Evolutionary conservation across 2,329 filamentous ascomycete species (phyloP).

Genomic region (Pleurostoma richardsiae): DNA sequence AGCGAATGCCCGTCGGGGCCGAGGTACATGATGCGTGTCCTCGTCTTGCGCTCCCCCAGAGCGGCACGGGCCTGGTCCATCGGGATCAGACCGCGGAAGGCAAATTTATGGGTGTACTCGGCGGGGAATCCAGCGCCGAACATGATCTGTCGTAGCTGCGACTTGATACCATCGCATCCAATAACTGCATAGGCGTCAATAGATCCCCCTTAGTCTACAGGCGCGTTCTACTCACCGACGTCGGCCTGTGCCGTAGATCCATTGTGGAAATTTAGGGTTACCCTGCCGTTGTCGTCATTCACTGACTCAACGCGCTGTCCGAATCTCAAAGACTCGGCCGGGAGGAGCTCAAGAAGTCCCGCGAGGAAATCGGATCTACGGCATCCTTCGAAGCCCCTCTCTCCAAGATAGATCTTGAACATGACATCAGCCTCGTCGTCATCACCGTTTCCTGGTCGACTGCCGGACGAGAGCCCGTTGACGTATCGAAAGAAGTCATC

Average conservation of each 20-base stretch:
- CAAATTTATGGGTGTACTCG: constrained; percentile 52
- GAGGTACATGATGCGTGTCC: constrained; percentile 49
- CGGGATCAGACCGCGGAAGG: constrained; percentile 57
- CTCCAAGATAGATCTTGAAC: constrained; percentile 28
- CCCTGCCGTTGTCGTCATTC: constrained; percentile 15
- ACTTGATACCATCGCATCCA: constrained; percentile 62
- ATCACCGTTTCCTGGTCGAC: no score
- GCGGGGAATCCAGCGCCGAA: constrained; percentile 28
- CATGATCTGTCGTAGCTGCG: constrained; percentile 44
- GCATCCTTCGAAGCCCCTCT: constrained; percentile 34
- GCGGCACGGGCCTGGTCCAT: constrained; percentile 46
- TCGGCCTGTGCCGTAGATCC: constrained; percentile 22
- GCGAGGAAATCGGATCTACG: constrained; percentile 33
- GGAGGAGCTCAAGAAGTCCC: constrained; percentile 26
- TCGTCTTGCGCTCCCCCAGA: constrained; percentile 42
- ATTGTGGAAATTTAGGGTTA: constrained; percentile 23
- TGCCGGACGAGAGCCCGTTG: constrained; percentile 18
- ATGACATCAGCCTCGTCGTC: constrained; percentile 18
- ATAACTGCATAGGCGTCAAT: constrained; percentile 31
- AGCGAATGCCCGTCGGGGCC: constrained; percentile 53
- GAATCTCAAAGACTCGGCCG: constrained; percentile 20
- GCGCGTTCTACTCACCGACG: constrained; percentile 16
- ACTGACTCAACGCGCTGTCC: constrained; percentile 24
- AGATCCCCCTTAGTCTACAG: neutral
- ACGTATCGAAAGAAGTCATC: constrained; percentile 38